Evolutionary conservation across 331 rosid genomes (phyloP).

Genomic region (Quercus lobata): DNA sequence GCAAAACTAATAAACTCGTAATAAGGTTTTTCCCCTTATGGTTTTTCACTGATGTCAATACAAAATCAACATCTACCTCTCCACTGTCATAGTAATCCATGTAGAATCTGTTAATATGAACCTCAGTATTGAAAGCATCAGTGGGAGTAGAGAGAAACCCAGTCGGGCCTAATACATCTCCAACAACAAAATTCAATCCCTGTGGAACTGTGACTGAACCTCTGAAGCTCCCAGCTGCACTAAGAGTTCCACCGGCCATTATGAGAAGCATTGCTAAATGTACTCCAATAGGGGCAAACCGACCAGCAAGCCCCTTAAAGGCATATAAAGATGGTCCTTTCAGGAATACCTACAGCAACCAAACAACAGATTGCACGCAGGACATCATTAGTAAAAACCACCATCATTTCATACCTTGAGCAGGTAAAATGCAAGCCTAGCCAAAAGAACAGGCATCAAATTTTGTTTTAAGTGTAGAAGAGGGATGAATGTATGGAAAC

Average conservation of each 20-base stretch:
- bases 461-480: neutral
- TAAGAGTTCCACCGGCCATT: conserved; percentile 91
- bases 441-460: neutral
- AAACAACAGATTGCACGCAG: conserved; percentile 6
- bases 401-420: neutral
- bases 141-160: conserved; percentile 85
- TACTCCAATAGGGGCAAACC: conserved; percentile 94
- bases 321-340: conserved; percentile 88
- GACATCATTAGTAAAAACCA: neutral
- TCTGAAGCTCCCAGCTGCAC: conserved; percentile 92
- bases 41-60: neutral
- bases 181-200: conserved; percentile 91
- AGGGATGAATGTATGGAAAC: neutral
- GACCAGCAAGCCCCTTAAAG: conserved; percentile 81
- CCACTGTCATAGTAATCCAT: conserved; percentile 91
- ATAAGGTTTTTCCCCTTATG: neutral
- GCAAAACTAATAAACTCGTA: neutral
- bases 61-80: conserved; percentile 53
- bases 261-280: conserved; percentile 84
- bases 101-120: conserved; percentile 88
- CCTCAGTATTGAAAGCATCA: conserved; percentile 79
- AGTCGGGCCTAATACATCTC: conserved; percentile 82
- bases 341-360: conserved; percentile 61
- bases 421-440: neutral
- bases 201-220: conserved; percentile 96